Base-by-base conservation (phyloP, 495 filamentous ascomycete species). In the Neohortaea acidophila region DNA sequence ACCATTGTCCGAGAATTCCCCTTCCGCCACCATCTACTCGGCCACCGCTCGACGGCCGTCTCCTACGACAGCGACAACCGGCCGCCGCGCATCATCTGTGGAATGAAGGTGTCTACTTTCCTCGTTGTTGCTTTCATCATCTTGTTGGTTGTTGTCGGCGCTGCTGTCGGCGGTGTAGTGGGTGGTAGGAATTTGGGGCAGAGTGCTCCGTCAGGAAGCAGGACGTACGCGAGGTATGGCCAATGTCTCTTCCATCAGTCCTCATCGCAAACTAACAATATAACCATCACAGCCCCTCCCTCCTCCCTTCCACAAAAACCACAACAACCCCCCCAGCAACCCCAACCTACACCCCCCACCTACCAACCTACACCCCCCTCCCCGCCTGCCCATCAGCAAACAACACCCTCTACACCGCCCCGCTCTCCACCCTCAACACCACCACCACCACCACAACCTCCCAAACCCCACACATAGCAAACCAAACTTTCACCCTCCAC, bases 51-150 rank as follows among this genome's bases (percentile, higher is more conserved):
- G 36, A 49, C 39, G 23, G 35, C 4, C 8, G 28, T 31, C 28
- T n/a, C n/a, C n/a, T n/a, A n/a, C n/a, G 7, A 6, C 21, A 49
- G 25, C 46, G 42, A 45, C 26, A 45, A 41, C 36, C 21, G 38
- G 23, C 46, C 46, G 17, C 46, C 46, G 7, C 41, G 42, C 2
- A 49, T 49, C 36, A 49, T 49, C 22, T 49, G 44, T 23, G 46
- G 46, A 4, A 49, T 49, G 46, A 49, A 49, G 34, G 42, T 49
- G 1, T 21, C 36, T 24, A 49, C 46, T 3, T 49, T 49, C 38
- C 23, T 49, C 21, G 18, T 44, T 13, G 46, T 49, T 10, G 36
- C 46, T 13, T 10, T 29, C 20, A 24, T 49, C n/a, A 44, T 49
- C 30, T 17, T 25, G n/a, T 11, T 49, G 30, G 23, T 49, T 2